A percentile compares a stretch with the other conserved stretches of the same genome.
Evolutionary conservation across 2,329 filamentous ascomycete species (phyloP).

Genomic region (Pseudocercospora pini-densiflorae): DNA sequence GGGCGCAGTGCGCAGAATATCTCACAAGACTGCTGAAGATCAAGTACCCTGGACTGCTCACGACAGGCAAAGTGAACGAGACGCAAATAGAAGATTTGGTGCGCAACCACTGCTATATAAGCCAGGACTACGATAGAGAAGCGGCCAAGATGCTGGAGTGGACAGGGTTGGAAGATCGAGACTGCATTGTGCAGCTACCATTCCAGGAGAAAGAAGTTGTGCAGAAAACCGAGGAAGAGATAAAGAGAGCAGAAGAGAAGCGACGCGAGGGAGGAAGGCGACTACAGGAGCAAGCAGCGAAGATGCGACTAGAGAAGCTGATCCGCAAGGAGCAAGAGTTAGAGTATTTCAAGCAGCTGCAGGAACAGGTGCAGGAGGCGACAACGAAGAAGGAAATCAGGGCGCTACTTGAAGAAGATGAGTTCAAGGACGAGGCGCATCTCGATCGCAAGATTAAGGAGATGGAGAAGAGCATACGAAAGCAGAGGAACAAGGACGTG

Average conservation of each 20-base stretch:
- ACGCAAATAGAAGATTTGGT: slow-evolving; percentile 89
- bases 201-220: slow-evolving; percentile 88
- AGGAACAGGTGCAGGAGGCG: slow-evolving; percentile 67
- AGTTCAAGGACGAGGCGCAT: slow-evolving; percentile 87
- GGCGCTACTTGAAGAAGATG: slow-evolving; percentile 79
- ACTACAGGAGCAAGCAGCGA: slow-evolving; percentile 93
- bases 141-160: slow-evolving; percentile 80
- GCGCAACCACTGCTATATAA: slow-evolving; percentile 87
- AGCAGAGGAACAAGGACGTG: slow-evolving; percentile 90
- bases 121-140: slow-evolving; percentile 80
- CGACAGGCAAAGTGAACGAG: slow-evolving; percentile 70
- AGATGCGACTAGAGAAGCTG: slow-evolving; percentile 93
- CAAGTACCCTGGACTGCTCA: slow-evolving; percentile 87
- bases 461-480: slow-evolving; percentile 86
- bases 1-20: slow-evolving; percentile 87
- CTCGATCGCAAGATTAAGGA: slow-evolving; percentile 86
- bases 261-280: slow-evolving; percentile 92
- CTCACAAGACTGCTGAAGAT: slow-evolving; percentile 84
- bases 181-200: slow-evolving; percentile 88
- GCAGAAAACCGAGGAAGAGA: slow-evolving; percentile 93
- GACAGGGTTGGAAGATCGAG: slow-evolving; percentile 87
- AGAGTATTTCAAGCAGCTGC: slow-evolving; percentile 88
- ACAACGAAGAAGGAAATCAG: slow-evolving; percentile 91
- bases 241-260: slow-evolving; percentile 86
- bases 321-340: slow-evolving; percentile 95